A percentile compares a stretch with the other conserved stretches of the same genome.
Conservation (phyloP, 148 eudicot genomes). For the Bassia scoparia region DNA sequence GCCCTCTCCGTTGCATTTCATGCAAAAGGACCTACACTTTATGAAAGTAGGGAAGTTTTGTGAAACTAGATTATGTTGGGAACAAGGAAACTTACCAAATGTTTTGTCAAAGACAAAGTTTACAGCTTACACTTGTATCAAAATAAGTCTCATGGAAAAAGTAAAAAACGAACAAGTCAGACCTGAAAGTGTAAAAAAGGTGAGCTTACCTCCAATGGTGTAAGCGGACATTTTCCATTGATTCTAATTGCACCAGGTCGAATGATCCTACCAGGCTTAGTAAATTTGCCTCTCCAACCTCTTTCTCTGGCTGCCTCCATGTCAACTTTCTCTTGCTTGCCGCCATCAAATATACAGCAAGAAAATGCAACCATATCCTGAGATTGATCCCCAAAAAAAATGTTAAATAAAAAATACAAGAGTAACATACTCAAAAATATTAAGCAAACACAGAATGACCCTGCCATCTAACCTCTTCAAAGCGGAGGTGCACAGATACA, state of each 20-base stretch:
- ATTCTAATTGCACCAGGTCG: constrained; percentile 86
- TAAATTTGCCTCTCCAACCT: constrained; percentile 98
- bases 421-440: neutral
- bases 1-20: neutral
- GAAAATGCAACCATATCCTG: constrained; percentile 99
- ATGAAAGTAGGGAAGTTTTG: too few species aligned
- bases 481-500: constrained; percentile 96
- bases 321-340: constrained; percentile 63
- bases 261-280: constrained; percentile 83
- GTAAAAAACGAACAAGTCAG: neutral
- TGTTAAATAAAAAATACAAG: neutral
- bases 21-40: too few species aligned
- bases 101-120: too few species aligned
- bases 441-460: constrained; percentile 13
- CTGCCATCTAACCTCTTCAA: constrained; percentile 78
- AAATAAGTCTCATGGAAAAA: too few species aligned
- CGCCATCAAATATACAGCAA: constrained; percentile 92
- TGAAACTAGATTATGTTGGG: too few species aligned
- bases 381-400: constrained; percentile 12
- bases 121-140: too few species aligned
- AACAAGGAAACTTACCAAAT: too few species aligned
- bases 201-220: constrained; percentile 84
- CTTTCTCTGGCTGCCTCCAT: constrained; percentile 97
- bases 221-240: constrained; percentile 91
- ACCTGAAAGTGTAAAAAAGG: neutral